Evolutionary conservation across 2,329 filamentous ascomycete species (phyloP).

Genomic region (Cladobotryum protrusum): DNA sequence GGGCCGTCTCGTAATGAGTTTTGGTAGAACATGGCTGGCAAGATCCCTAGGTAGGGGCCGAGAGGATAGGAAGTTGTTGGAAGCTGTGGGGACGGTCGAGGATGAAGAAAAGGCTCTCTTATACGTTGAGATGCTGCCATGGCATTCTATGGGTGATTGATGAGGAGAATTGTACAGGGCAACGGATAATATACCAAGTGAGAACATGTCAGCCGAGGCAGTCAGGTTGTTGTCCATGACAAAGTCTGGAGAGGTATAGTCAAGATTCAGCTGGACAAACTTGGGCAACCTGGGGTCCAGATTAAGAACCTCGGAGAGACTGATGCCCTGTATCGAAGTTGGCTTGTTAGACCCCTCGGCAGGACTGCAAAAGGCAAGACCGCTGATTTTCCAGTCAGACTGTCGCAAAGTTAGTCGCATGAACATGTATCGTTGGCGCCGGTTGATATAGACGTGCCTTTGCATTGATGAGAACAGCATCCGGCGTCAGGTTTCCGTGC

Average conservation of each 20-base stretch:
- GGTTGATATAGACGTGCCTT: conserved; percentile 53
- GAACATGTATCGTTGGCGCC: background rate
- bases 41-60: conserved; percentile 76
- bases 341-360: conserved; percentile 68
- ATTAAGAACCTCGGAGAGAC: conserved; percentile 76
- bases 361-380: conserved; percentile 82
- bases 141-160: conserved; percentile 73
- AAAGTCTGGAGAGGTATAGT: conserved; percentile 93
- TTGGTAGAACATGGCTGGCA: conserved; percentile 66
- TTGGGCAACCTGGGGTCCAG: conserved; percentile 77
- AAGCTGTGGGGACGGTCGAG: conserved; percentile 68
- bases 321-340: conserved; percentile 72
- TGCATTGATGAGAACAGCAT: conserved; percentile 87
- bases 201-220: conserved; percentile 84
- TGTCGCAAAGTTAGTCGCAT: conserved; percentile 32
- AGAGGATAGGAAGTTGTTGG: conserved; percentile 80
- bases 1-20: conserved; percentile 79
- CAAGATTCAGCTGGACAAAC: conserved; percentile 80
- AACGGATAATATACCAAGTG: conserved; percentile 79
- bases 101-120: conserved; percentile 76
- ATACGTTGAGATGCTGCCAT: conserved; percentile 76
- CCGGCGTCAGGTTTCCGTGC: conserved; percentile 89
- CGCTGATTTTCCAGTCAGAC: conserved; percentile 98
- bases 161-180: conserved; percentile 95
- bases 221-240: conserved; percentile 86